phyloP scores from a whole-genome alignment of 257 asterid genomes.

The Gentiana straminea region DNA sequence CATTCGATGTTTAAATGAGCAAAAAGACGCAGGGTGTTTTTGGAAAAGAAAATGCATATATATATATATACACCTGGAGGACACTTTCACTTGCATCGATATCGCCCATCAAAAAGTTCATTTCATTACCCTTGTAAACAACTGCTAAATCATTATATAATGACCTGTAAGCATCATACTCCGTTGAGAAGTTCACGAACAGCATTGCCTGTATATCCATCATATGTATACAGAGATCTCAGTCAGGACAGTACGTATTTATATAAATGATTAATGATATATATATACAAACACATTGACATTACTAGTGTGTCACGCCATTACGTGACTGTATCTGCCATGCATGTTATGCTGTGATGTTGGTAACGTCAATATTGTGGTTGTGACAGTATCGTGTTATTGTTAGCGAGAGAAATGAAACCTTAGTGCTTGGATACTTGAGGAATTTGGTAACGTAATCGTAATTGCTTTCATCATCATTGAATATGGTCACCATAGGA shows the following conservation, averaged over 20 bases:
- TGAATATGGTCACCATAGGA: conserved; percentile 50
- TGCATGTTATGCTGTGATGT: too few relatives aligned
- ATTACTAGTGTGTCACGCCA: too few relatives aligned
- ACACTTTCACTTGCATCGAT: conserved; percentile 40
- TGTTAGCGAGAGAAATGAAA: conserved; percentile 3
- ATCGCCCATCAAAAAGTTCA: conserved; percentile 70
- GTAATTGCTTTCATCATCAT: conserved; percentile 39
- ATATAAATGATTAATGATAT: too few relatives aligned
- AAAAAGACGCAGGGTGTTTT: conserved; percentile 14
- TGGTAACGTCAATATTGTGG: too few relatives aligned
- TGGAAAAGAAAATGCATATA: too few relatives aligned
- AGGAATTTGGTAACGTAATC: conserved; percentile 52
- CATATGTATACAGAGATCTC: background rate
- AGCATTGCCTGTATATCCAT: conserved; percentile 48
- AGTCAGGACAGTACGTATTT: too few relatives aligned
- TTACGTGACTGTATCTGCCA: too few relatives aligned
- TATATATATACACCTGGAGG: conserved; percentile 33
- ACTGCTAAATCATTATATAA: conserved; percentile 54
- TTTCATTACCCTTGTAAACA: conserved; percentile 48
- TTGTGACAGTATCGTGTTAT: too few relatives aligned
- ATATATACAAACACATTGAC: too few relatives aligned
- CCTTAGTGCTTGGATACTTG: conserved; percentile 38
- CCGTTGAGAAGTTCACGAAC: conserved; percentile 54
- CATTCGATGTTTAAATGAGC: too few relatives aligned
- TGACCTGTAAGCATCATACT: conserved; percentile 40